These are phyloP conservation scores for Verticillium longisporum DNA, from an alignment of 2,329 filamentous ascomycete genomes.

Conservation along the genomic window DNA sequence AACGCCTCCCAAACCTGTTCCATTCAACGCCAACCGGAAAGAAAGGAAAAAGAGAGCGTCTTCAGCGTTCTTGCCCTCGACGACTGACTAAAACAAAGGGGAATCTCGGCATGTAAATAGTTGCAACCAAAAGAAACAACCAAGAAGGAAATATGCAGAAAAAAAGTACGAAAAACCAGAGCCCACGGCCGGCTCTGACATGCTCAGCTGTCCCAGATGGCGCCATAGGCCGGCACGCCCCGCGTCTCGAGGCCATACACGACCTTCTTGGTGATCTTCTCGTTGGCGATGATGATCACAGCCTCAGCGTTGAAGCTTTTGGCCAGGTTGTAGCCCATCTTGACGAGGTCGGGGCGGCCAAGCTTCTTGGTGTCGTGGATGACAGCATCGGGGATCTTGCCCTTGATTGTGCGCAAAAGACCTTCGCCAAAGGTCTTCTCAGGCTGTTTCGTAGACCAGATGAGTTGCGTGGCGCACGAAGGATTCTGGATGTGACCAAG, in stretches of 20 bases:
- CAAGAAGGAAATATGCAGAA: not conserved
- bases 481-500: slow-evolving; percentile 43
- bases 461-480: slow-evolving; percentile 48
- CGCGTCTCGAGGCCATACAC: slow-evolving; percentile 62
- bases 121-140: not conserved
- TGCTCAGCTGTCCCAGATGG: slow-evolving; percentile 58
- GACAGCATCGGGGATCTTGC: slow-evolving; percentile 54
- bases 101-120: not conserved
- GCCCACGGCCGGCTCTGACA: not conserved
- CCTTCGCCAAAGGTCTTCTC: slow-evolving; percentile 53
- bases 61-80: not conserved
- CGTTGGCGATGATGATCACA: slow-evolving; percentile 68
- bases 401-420: slow-evolving; percentile 48
- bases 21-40: not conserved
- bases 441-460: slow-evolving; percentile 63
- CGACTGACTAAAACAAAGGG: not conserved
- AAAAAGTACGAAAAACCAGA: not conserved
- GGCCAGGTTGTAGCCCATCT: slow-evolving; percentile 43
- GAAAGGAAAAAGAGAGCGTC: not conserved
- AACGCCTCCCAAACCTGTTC: not conserved
- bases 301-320: slow-evolving; percentile 56
- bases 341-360: slow-evolving; percentile 52
- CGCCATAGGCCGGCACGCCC: slow-evolving; percentile 62
- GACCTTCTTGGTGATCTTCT: slow-evolving; percentile 58
- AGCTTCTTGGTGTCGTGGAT: slow-evolving; percentile 58